Evolutionary conservation across 1,284 basidiomycete species (phyloP).

Genomic region (Sporisorium graminicola): DNA sequence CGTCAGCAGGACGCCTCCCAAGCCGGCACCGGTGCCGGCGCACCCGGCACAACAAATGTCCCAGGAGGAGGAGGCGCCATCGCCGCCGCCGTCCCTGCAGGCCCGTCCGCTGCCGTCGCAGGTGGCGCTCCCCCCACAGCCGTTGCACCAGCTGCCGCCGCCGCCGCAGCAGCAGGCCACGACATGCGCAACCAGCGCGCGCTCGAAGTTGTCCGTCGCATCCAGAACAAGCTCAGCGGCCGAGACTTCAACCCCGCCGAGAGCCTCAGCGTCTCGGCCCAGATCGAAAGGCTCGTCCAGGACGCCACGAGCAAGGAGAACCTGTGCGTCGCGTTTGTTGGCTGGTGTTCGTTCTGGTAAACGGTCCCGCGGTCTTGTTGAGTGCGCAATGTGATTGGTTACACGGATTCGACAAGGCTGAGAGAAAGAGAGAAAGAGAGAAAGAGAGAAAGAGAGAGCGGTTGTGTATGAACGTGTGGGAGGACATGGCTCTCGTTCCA

Average conservation of each 20-base stretch:
- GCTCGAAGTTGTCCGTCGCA: conserved; percentile 65
- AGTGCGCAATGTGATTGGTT: too few species aligned
- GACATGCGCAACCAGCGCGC: conserved; percentile 65
- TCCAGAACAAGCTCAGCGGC: conserved; percentile 67
- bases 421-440: too few species aligned
- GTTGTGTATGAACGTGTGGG: too few species aligned
- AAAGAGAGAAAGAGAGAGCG: too few species aligned
- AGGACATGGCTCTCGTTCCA: too few species aligned
- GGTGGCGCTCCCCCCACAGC: too few species aligned
- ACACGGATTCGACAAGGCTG: too few species aligned
- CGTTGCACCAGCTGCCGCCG: background rate
- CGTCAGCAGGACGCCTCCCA: conserved; percentile 3
- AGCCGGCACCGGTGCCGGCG: too few species aligned
- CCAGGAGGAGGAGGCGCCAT: conserved; percentile 9
- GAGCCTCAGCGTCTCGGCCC: conserved; percentile 54
- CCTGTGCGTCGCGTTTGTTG: conserved; percentile 66
- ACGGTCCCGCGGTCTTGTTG: too few species aligned
- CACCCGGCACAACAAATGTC: background rate
- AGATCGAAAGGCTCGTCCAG: conserved; percentile 64
- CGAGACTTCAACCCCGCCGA: conserved; percentile 65
- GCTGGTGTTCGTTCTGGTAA: conserved; percentile 67
- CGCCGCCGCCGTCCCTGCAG: conserved; percentile 7
- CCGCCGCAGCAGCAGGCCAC: conserved; percentile 1
- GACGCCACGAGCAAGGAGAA: conserved; percentile 67
- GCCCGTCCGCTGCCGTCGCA: background rate